These are phyloP conservation scores for Arthonia radiata DNA, from an alignment of 495 filamentous ascomycete species.

Conservation along the genomic window DNA sequence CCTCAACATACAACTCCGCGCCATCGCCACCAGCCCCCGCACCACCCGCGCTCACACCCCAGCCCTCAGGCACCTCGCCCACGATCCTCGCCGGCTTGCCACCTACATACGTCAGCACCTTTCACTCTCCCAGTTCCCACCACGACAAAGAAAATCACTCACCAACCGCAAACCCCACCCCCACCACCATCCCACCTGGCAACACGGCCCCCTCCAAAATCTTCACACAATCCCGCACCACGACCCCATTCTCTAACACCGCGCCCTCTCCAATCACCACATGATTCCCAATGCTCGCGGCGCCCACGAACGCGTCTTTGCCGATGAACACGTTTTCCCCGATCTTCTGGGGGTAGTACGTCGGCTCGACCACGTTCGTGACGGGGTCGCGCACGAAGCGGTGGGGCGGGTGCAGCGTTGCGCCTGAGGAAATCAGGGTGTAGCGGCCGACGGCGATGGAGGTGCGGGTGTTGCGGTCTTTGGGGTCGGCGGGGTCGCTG, in stretches of 20 bases:
- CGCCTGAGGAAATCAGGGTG: slow-evolving; percentile 53
- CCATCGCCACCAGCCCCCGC: slow-evolving; percentile 6
- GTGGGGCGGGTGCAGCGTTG: slow-evolving; percentile 53
- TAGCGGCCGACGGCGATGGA: slow-evolving; percentile 49
- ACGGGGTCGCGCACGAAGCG: slow-evolving; percentile 29
- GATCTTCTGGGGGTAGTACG: slow-evolving; percentile 68
- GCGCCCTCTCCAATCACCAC: slow-evolving; percentile 54
- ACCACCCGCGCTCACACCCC: slow-evolving; percentile 26
- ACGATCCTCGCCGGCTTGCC: slow-evolving; percentile 61
- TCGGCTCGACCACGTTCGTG: slow-evolving; percentile 17
- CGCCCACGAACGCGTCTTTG: slow-evolving; percentile 39
- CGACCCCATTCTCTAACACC: slow-evolving; percentile 58
- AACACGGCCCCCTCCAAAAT: slow-evolving; percentile 66
- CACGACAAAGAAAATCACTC: no score
- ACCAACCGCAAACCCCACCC: slow-evolving; percentile 69
- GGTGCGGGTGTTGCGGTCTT: slow-evolving; percentile 37
- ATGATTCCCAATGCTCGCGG: slow-evolving; percentile 21
- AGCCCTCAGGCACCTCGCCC: slow-evolving; percentile 67
- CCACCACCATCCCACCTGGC: slow-evolving; percentile 71
- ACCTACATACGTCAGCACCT: no score
- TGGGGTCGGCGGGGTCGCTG: slow-evolving; percentile 12
- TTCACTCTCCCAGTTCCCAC: no score
- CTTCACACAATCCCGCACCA: slow-evolving; percentile 72
- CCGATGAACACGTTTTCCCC: slow-evolving; percentile 84
- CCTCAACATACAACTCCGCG: slow-evolving; percentile 12